Evolutionary conservation across 345 rosid genomes (phyloP), one percentile per base, ranked within the genome.

Genomic region (Eucalyptus regnans): DNA sequence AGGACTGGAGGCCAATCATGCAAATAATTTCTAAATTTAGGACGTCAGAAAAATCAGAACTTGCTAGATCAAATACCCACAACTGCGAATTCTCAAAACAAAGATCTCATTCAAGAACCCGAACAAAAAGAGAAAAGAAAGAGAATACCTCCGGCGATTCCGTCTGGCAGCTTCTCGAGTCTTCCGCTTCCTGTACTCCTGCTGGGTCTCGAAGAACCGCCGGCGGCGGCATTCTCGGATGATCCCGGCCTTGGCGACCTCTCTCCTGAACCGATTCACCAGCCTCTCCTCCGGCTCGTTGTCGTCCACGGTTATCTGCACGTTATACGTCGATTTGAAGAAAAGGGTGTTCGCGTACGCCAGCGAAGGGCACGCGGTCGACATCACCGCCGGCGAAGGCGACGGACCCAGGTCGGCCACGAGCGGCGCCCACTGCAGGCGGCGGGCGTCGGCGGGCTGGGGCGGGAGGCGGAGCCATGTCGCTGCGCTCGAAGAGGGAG

Each of bases 281-380:
- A 92, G 50, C 58, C 89, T 88, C 83, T 93, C 94, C 91, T 92
- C 94, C 9, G 94, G 79, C 90, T 93, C 93, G 90, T 90, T 86
- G 62, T 92, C 94, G 2, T 52, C 89, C 87, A 91, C 92, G 4
- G 88, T 62, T 12, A 92, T 88, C 92, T 91, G 90, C 85, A 89
- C 91, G 86, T 93, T 93, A 54, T 90, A 92, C 12, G 87, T 87
- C 27, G 93, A 91, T 64, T 90, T 92, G 90, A 76, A 90, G 88
- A 89, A 91, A 14, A 91, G 90, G 86, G 89, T 50, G 50, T 87
- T 92, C 37, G 93, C 89, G 44, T 89, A 68, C 41, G 85, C 87
- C 76, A 92, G 88, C 6, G 91, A 29, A 52, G 90, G 92, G 46
- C 58, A 89, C 51, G 79, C 68, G 31, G 87, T 48, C 66, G 71